Base-by-base conservation (phyloP, 1,284 basidiomycete genomes). In the Tremellales sp. region DNA sequence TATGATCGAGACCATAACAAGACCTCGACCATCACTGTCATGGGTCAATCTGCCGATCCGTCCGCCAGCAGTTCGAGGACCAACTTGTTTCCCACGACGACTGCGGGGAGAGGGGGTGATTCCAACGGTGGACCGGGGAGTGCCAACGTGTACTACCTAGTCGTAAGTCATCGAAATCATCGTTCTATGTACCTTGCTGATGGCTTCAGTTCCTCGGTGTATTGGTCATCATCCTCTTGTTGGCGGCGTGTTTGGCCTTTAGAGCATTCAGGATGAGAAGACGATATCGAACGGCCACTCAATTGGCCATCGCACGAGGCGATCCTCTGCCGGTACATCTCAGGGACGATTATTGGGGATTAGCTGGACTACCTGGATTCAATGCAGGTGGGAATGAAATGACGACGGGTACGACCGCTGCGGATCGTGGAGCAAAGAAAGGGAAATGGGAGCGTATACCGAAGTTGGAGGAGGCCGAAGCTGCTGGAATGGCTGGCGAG, bases 141-240 rank as follows among this genome's bases (percentile, higher is more conserved):
- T 40, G 39, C 61, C 4, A 64, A 61, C 29, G 58, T 61, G 0
- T 64, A 64, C 33, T 64, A 64, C 46, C 51, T 64, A 13, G 62
- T 64, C 8, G 62, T 64, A 45, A 51, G 61, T 63, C 22, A 4
- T 40, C 15, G 29, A 2, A 15, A 17, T 13, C 35, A 33, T n/a
- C n/a, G 26, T 23, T 48, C 8, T 7, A 2, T 25, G 11, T 23
- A n/a, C 8, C 26, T 48, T 53, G 25, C 23, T 46, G 17, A 39
- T 17, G 2, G 12, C n/a, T n/a, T n/a, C 53, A 71, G 68, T 67
- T 71, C 39, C 63, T 71, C n/a, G 68, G 63, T 22, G 62, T 69
- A 12, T 53, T 71, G 12, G 58, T 68, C 27, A 50, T 65, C 23
- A 54, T 71, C 15, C 51, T 69, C 29, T 26, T 52, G 12, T 45